These are phyloP conservation scores for Volvox africanus DNA, from an alignment of 139 green algal genomes.

Conservation along the genomic window DNA sequence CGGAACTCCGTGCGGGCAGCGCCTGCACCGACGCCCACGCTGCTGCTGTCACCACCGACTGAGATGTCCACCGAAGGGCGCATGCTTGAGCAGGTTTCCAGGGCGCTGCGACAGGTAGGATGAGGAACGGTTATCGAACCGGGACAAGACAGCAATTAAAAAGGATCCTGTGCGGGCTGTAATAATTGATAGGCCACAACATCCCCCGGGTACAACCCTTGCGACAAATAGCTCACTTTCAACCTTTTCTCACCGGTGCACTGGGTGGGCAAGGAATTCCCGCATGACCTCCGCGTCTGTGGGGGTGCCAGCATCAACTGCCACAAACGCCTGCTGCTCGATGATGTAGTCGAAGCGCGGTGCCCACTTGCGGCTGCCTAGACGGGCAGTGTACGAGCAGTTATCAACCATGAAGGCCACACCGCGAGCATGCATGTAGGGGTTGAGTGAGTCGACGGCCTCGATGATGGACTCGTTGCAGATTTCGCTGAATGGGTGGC, in stretches of 20 bases:
- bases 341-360: constrained; percentile 99
- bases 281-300: constrained; percentile 71
- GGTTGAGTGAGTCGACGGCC: constrained; percentile 98
- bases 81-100: constrained; percentile 92
- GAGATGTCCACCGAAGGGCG: constrained; percentile 97
- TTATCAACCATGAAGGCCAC: constrained; percentile 99
- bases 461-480: constrained; percentile 99
- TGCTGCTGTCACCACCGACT: constrained; percentile 81
- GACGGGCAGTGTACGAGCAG: constrained; percentile 99
- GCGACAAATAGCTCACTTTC: no score
- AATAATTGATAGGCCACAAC: no score
- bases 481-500: constrained; percentile 98
- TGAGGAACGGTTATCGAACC: no score
- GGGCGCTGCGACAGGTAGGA: constrained; percentile 63
- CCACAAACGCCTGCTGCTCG: constrained; percentile 88
- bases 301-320: constrained; percentile 76
- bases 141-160: no score
- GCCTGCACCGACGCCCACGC: constrained; percentile 84
- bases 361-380: constrained; percentile 98
- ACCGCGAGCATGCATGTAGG: constrained; percentile 99
- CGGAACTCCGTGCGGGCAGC: constrained; percentile 89
- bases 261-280: constrained; percentile 60
- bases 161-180: no score
- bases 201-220: no score
- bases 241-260: constrained; percentile 13